Conservation (phyloP, 2,329 filamentous ascomycete species). For the Scedosporium apiospermum region DNA sequence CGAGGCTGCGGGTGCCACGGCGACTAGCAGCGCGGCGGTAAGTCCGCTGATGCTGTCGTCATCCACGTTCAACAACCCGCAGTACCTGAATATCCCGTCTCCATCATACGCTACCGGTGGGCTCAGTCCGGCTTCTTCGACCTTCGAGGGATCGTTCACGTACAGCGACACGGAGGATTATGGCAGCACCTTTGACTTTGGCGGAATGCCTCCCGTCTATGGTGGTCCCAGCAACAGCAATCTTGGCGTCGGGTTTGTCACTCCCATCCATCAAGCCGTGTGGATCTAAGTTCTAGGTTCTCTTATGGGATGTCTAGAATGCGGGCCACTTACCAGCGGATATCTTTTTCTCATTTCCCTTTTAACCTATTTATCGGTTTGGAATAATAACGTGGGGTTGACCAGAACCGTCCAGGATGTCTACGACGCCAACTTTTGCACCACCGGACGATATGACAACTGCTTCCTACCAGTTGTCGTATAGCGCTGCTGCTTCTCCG, state of each 20-base stretch:
- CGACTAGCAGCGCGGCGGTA: slow-evolving; percentile 38
- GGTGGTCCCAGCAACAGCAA: slow-evolving; percentile 24
- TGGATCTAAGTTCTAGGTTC: slow-evolving; percentile 34
- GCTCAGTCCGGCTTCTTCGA: slow-evolving; percentile 55
- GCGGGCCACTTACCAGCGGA: not conserved
- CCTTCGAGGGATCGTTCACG: slow-evolving; percentile 50
- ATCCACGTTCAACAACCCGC: slow-evolving; percentile 42
- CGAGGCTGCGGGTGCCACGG: slow-evolving; percentile 33
- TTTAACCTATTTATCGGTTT: not conserved
- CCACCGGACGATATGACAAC: not conserved
- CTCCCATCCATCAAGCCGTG: slow-evolving; percentile 43
- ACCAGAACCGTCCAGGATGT: slow-evolving; percentile 3
- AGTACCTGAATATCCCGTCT: slow-evolving; percentile 56
- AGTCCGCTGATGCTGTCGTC: slow-evolving; percentile 32
- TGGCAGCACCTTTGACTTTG: slow-evolving; percentile 34
- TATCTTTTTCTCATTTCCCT: not conserved
- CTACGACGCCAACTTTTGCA: slow-evolving; percentile 2
- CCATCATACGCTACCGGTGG: slow-evolving; percentile 45
- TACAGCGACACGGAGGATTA: slow-evolving; percentile 56
- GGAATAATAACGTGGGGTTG: not conserved
- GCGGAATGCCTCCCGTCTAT: slow-evolving; percentile 22
- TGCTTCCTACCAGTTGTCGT: not conserved
- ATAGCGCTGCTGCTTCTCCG: slow-evolving; percentile 27
- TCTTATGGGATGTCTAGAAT: not conserved
- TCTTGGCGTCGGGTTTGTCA: slow-evolving; percentile 48